Evolutionary conservation across 1,139 yeast species (phyloP).

Genomic region (Geotrichum australiense): DNA sequence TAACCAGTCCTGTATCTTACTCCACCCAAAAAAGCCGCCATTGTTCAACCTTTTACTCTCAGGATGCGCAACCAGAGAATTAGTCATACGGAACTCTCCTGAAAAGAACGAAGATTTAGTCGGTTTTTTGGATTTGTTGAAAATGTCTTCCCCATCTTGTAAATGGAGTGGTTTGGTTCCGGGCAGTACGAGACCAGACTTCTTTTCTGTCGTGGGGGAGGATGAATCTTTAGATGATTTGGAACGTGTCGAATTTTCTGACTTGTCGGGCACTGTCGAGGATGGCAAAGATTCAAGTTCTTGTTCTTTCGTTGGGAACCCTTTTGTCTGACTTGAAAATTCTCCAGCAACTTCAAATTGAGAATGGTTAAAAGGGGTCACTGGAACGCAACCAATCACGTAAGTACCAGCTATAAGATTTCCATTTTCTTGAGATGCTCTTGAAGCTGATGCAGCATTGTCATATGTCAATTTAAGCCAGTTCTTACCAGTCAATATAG

Average conservation of each 20-base stretch:
- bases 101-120: no score
- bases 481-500: conserved; percentile 75
- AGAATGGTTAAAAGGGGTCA: conserved; percentile 35
- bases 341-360: conserved; percentile 24
- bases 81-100: no score
- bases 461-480: conserved; percentile 88
- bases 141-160: conserved; percentile 28
- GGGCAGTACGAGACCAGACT: conserved; percentile 19
- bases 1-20: no score
- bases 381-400: conserved; percentile 69
- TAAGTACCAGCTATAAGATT: conserved; percentile 56
- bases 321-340: conserved; percentile 15
- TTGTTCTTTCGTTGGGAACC: conserved; percentile 7
- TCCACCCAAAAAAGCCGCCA: no score
- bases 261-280: neutral
- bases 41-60: no score
- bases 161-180: conserved; percentile 24
- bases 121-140: conserved; percentile 21
- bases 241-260: conserved; percentile 2
- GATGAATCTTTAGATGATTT: conserved; percentile 25
- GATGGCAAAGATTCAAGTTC: conserved; percentile 8
- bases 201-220: conserved; percentile 26
- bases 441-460: conserved; percentile 64
- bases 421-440: conserved; percentile 82
- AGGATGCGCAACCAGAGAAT: no score